Evolutionary conservation across 1,139 yeast genomes (phyloP), one percentile per base, ranked within the genome.

Genomic region (Hyphopichia fennica): DNA sequence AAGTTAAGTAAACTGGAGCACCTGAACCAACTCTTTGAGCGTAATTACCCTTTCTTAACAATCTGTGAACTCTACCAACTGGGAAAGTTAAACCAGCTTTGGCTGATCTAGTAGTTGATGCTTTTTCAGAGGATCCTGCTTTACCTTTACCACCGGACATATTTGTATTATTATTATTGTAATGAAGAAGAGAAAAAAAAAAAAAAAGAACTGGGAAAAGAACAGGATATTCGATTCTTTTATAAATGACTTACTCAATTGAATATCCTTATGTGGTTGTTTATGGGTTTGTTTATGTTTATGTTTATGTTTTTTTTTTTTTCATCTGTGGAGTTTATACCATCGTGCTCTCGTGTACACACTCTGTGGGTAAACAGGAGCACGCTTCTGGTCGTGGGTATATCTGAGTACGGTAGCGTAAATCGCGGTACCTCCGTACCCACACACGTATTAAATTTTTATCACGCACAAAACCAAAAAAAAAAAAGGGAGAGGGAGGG

Each of bases 121-220:
- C 90, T 77, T 91, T 91, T 69, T 90, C 91, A 57, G 87, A 69
- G 57, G 95, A 77, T 63, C 96, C 95, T 67, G 96, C 96, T 78
- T 90, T 90, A 73, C 97, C 97, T 85, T 91, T 91, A 73, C 97
- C 97, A 72, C 96, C 96, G 69, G 97, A 87, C 96, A 89, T 90
- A n/a, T 81, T 13, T 51, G 5, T 25, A 25, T 37, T 7, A 28
- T 37, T 35, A 22, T 35, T 20, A 20, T 37, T 14, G n/a, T 11
- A 41, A 25, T 8, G 28, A 7, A 25, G n/a, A 9, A 11, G 28
- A 23, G 27, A 34, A 32, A 20, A 14, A 28, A 34, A 33, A 25
- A 37, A 37, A 31, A 28, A 37, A 7, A 32, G 34, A 17, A 32
- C n/a, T n/a, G n/a, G n/a, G n/a, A n/a, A n/a, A n/a, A n/a, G n/a